Percentiles rank a stretch among this genome's conserved stretches.
These are phyloP conservation scores for Spongispora temasekensis DNA, from an alignment of 1,284 basidiomycete genomes.

Conservation along the genomic window DNA sequence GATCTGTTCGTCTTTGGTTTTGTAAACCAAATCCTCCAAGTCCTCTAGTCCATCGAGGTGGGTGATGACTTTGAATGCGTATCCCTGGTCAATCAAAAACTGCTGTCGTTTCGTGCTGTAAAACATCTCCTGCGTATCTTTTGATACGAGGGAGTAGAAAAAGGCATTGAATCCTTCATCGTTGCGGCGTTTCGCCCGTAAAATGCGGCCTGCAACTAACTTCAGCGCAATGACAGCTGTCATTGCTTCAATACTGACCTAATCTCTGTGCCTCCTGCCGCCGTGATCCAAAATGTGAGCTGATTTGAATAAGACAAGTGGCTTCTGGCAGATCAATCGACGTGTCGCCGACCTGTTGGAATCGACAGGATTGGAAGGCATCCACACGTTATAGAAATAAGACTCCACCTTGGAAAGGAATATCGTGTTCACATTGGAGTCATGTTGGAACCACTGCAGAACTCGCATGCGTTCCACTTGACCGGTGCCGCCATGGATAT, in stretches of 20 bases:
- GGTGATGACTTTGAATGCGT: conserved; percentile 99
- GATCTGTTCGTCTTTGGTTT: conserved; percentile 90
- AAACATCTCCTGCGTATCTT: conserved; percentile 99
- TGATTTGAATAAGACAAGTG: conserved; percentile 99
- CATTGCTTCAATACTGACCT: conserved; percentile 48
- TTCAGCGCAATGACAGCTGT: conserved; percentile 19
- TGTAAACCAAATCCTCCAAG: conserved; percentile 90
- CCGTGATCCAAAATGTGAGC: conserved; percentile 98
- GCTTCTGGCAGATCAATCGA: conserved; percentile 99
- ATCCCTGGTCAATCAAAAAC: conserved; percentile 98
- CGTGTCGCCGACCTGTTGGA: conserved; percentile 89
- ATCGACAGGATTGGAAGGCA: conserved; percentile 16
- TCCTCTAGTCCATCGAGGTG: conserved; percentile 91
- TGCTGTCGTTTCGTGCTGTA: conserved; percentile 99
- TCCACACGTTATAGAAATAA: conserved; percentile 8
- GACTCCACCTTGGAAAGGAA: conserved; percentile 89
- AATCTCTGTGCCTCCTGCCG: conserved; percentile 97
- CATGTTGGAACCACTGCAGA: conserved; percentile 94
- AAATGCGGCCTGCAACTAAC: conserved; percentile 74
- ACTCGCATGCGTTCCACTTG: conserved; percentile 97
- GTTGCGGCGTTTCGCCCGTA: conserved; percentile 96
- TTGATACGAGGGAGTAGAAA: conserved; percentile 98
- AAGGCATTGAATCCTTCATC: conserved; percentile 99
- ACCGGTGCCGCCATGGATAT: conserved; percentile 96
- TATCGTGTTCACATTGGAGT: conserved; percentile 96